These are phyloP conservation scores for Boletus reticuloceps DNA, from an alignment of 768 basidiomycete species.

Conservation along the genomic window DNA sequence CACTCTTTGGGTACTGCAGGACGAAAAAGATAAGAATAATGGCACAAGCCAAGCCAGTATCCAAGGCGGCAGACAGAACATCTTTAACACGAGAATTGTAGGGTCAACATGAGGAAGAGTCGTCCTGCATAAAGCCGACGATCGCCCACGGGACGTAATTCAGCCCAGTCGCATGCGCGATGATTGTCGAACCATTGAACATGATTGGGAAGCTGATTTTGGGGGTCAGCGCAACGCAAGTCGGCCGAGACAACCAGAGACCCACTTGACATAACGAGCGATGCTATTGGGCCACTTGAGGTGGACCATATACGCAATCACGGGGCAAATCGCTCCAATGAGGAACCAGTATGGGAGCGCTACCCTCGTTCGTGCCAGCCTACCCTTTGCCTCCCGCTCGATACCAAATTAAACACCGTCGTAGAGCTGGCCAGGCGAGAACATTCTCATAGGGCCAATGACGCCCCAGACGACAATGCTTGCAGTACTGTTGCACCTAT, in stretches of 20 bases:
- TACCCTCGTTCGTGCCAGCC: slow-evolving; percentile 4
- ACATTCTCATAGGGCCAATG: slow-evolving; percentile 73
- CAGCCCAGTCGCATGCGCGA: slow-evolving; percentile 61
- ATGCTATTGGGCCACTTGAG: slow-evolving; percentile 62
- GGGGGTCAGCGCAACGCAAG: neutral
- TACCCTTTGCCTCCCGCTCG: neutral
- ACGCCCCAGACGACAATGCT: slow-evolving; percentile 82
- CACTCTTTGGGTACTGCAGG: no score
- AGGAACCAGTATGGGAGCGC: slow-evolving; percentile 73
- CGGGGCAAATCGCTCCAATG: slow-evolving; percentile 61
- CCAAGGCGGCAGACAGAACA: no score
- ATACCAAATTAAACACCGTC: slow-evolving; percentile 32
- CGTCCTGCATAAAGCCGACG: slow-evolving; percentile 44
- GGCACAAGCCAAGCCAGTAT: no score
- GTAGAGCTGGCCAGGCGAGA: slow-evolving; percentile 66
- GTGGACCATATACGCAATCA: slow-evolving; percentile 50
- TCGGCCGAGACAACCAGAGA: neutral
- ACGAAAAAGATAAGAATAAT: no score
- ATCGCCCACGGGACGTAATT: slow-evolving; percentile 70
- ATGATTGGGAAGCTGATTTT: slow-evolving; percentile 38
- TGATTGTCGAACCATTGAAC: no score
- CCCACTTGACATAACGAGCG: slow-evolving; percentile 62
- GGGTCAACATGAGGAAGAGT: no score
- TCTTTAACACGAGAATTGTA: no score
- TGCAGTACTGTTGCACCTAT: slow-evolving; percentile 49